Evolutionary conservation across 2,329 filamentous ascomycete genomes (phyloP).

Genomic region (Grosmannia clavigera): DNA sequence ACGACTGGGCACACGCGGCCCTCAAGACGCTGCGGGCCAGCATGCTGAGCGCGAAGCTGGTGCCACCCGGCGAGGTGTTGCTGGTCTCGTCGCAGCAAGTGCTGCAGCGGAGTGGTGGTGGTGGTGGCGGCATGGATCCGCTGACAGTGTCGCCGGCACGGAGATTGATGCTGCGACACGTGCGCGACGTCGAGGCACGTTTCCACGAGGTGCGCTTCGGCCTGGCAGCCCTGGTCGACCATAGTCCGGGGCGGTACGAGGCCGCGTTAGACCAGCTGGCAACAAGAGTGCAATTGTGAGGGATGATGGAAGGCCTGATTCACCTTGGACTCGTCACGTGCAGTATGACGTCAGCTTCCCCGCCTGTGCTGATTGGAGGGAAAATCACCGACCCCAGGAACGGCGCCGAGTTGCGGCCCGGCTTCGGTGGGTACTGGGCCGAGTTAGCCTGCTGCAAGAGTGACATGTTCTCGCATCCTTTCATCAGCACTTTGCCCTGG

Average conservation of each 20-base stretch:
- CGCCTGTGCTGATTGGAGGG: slow-evolving; percentile 2
- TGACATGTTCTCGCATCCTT: no score
- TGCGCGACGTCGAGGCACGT: slow-evolving; percentile 55
- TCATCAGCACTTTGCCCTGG: no score
- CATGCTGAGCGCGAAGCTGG: slow-evolving; percentile 57
- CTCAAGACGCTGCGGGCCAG: slow-evolving; percentile 52
- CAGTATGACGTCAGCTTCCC: not conserved
- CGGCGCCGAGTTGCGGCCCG: not conserved
- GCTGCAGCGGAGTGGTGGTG: slow-evolving; percentile 37
- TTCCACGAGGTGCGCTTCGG: slow-evolving; percentile 63
- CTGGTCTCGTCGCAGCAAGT: slow-evolving; percentile 56
- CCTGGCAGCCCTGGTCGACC: slow-evolving; percentile 62
- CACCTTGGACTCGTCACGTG: not conserved
- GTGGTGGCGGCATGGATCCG: slow-evolving; percentile 10
- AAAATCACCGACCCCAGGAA: not conserved
- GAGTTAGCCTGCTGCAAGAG: no score
- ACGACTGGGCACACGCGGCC: slow-evolving; percentile 60
- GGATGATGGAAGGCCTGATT: no score
- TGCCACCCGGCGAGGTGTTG: slow-evolving; percentile 69
- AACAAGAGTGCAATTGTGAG: slow-evolving; percentile 2
- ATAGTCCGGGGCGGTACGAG: slow-evolving; percentile 65
- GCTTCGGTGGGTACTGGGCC: not conserved
- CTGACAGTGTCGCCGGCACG: slow-evolving; percentile 41
- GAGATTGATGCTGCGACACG: slow-evolving; percentile 56
- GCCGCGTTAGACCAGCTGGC: slow-evolving; percentile 49